These are phyloP conservation scores for Xylariaceae sp. DNA, from an alignment of 2,329 filamentous ascomycete species.

Conservation along the genomic window DNA sequence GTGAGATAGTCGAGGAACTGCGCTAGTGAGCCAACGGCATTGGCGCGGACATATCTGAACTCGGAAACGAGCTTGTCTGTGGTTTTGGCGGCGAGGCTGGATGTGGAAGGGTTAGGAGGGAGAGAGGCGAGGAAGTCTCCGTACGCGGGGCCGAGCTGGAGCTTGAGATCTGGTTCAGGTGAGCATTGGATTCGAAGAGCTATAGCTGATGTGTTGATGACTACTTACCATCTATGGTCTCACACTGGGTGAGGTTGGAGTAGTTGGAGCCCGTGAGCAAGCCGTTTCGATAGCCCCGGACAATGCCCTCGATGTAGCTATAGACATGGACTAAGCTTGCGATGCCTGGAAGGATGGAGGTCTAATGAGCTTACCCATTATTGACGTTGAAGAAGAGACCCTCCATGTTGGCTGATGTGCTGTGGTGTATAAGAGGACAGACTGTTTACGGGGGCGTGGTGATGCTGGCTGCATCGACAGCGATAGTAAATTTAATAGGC, in stretches of 20 bases:
- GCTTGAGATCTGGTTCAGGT: constrained; percentile 74
- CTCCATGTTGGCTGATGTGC: constrained; percentile 63
- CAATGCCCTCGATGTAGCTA: constrained; percentile 96
- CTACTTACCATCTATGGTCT: constrained; percentile 83
- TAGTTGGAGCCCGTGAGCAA: constrained; percentile 90
- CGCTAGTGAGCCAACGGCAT: constrained; percentile 84
- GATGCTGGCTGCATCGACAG: too few species aligned
- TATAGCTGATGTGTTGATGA: not conserved
- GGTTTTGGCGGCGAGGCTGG: constrained; percentile 87
- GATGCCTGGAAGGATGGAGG: constrained; percentile 18
- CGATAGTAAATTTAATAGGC: too few species aligned
- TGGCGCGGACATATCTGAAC: constrained; percentile 93
- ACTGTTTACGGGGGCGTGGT: not conserved
- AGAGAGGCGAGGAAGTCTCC: constrained; percentile 94
- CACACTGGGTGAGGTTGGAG: constrained; percentile 94
- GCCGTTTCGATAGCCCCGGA: constrained; percentile 92
- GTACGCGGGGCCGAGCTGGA: constrained; percentile 93
- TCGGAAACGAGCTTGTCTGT: constrained; percentile 98
- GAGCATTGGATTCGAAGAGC: not conserved
- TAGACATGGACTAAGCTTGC: constrained; percentile 1
- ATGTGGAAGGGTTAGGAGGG: constrained; percentile 95
- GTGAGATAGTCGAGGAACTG: constrained; percentile 98
- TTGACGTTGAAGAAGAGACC: constrained; percentile 93
- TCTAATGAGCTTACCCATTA: constrained; percentile 63
- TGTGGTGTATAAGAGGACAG: constrained; percentile 18